Conservation (phyloP, 2,329 filamentous ascomycete species). For the Thielaviopsis musarum region DNA sequence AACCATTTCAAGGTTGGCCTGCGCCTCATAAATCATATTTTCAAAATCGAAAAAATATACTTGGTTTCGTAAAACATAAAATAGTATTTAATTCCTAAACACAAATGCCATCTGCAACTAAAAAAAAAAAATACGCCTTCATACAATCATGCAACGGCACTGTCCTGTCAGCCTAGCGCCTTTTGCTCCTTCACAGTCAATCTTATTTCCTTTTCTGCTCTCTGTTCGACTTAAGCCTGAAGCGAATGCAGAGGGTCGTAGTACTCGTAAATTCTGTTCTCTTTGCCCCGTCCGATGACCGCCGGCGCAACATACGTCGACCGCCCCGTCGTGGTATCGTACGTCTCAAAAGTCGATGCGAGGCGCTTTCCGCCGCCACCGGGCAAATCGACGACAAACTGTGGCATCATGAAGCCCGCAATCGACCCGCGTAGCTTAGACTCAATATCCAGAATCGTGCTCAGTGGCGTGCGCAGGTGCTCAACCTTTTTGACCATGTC, state of each 20-base stretch:
- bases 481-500: conserved; percentile 45
- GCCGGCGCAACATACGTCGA: conserved; percentile 40
- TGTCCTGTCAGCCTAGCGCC: neutral
- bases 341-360: conserved; percentile 33
- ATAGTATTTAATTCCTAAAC: no score
- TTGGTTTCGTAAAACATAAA: no score
- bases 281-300: conserved; percentile 27
- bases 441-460: conserved; percentile 41
- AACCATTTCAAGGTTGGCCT: no score
- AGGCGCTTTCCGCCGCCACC: conserved; percentile 47
- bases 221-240: no score
- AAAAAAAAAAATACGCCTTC: no score
- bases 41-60: no score
- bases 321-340: conserved; percentile 34
- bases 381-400: conserved; percentile 46
- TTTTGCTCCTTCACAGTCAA: neutral
- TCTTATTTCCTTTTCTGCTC: no score
- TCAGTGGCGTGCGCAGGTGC: conserved; percentile 44
- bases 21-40: no score
- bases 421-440: conserved; percentile 40
- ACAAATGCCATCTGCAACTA: no score
- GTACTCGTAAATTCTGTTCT: conserved; percentile 36
- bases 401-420: conserved; percentile 44
- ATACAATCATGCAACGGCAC: no score
- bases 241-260: conserved; percentile 30